Evolutionary conservation across 2,329 filamentous ascomycete genomes (phyloP).

Genomic region (Nemania sp.): DNA sequence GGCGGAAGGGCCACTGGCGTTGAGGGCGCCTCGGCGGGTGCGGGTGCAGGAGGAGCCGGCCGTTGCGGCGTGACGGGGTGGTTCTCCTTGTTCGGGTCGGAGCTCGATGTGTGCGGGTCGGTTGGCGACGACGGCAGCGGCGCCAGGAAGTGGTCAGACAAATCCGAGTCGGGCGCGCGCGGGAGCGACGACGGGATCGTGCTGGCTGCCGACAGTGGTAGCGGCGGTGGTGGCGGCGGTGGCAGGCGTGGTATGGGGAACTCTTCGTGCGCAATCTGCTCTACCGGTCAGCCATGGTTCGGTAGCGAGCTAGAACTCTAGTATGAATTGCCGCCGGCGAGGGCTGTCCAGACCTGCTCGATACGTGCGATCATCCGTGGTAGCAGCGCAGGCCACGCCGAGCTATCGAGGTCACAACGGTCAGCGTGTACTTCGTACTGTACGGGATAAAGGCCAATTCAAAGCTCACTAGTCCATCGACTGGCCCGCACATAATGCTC

Average conservation of each 20-base stretch:
- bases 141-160: slow-evolving; percentile 48
- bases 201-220: slow-evolving; percentile 19
- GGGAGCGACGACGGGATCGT: slow-evolving; percentile 38
- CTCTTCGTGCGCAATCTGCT: slow-evolving; percentile 72
- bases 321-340: too few species aligned
- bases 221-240: slow-evolving; percentile 38
- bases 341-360: slow-evolving; percentile 59
- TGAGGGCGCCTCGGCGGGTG: slow-evolving; percentile 39
- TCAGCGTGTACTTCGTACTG: slow-evolving; percentile 17
- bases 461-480: slow-evolving; percentile 58
- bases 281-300: slow-evolving; percentile 9
- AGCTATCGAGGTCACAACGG: slow-evolving; percentile 35
- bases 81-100: slow-evolving; percentile 69
- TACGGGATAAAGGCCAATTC: slow-evolving; percentile 4
- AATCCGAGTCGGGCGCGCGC: slow-evolving; percentile 41
- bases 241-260: slow-evolving; percentile 72
- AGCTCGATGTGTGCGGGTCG: slow-evolving; percentile 40
- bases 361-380: slow-evolving; percentile 43
- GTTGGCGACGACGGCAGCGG: slow-evolving; percentile 51
- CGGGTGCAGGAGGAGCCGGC: slow-evolving; percentile 28
- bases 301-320: too few species aligned
- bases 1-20: slow-evolving; percentile 37
- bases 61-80: slow-evolving; percentile 42
- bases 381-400: slow-evolving; percentile 45
- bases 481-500: slow-evolving; percentile 53